Base-by-base conservation (phyloP, 2,329 filamentous ascomycete genomes). In the Scytalidium lignicola region DNA sequence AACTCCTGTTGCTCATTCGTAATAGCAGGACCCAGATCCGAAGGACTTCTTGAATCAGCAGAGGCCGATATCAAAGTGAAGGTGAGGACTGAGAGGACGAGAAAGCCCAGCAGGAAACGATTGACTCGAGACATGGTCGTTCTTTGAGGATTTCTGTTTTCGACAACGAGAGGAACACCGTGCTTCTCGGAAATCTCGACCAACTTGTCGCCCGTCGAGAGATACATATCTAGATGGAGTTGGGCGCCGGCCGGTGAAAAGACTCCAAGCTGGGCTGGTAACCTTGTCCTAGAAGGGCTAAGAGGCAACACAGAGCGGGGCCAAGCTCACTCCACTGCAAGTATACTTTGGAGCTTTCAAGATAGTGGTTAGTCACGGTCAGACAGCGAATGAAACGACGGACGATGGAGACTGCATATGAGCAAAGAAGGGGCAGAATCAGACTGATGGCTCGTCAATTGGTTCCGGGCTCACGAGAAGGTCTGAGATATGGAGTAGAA, bases 121-220 rank as follows among this genome's bases (percentile, higher is more conserved):
- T 66, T 67, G 44, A 70, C 52, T 22, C 65, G 67, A 45, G 62
- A 63, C 72, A 74, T 74, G 32, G 32, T 22, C 12, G 8, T 43
- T 20, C 22, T 15, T n/a, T 26, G 41, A 18, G 41, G 15, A 13
- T n/a, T 13, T n/a, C 32, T 37, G n/a, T 37, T 37, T 37, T 8
- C 12, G 4, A 9, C 10, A 37, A 37, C 32, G 32, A 37, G 32
- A 37, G 32, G 32, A 37, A 37, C 15, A n/a, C 32, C 15, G 32
- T 15, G 32, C 32, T 37, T 37, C 15, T 37, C 32, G 32, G 32
- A n/a, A 5, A 4, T n/a, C 32, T 37, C 32, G 32, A 8, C 32
- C 32, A 17, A 37, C 32, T 13, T 37, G 15, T 17, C 5, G 32
- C n/a, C 32, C 32, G 32, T 37, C 8, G 32, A 37, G 32, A 17